Conservation (phyloP, 1,284 basidiomycete species). For the Phellopilus nigrolimitatus region DNA sequence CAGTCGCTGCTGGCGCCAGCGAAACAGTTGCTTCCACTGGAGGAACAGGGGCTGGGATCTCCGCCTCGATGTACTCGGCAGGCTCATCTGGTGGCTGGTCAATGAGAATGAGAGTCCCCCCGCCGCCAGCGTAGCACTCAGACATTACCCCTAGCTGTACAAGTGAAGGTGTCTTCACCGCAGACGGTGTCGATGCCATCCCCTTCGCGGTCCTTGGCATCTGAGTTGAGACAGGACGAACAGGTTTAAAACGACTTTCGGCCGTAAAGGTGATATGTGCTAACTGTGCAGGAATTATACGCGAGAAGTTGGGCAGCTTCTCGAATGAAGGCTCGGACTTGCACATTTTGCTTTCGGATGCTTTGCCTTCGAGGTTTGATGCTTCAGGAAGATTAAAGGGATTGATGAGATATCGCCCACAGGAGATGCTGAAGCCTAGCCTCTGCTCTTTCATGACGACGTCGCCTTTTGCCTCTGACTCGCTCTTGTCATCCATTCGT, state of each 20-base stretch:
- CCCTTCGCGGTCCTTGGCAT: slow-evolving; percentile 32
- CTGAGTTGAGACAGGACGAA: no score
- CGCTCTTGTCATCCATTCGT: slow-evolving; percentile 57
- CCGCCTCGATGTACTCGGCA: no score
- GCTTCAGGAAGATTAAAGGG: no score
- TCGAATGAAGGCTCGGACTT: no score
- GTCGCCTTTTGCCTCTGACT: slow-evolving; percentile 54
- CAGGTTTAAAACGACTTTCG: no score
- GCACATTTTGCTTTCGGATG: no score
- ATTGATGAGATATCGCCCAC: no score
- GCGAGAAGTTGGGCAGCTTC: no score
- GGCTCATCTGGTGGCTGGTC: slow-evolving; percentile 70
- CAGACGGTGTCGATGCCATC: slow-evolving; percentile 31
- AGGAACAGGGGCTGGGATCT: slow-evolving; percentile 38
- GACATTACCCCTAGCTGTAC: slow-evolving; percentile 34
- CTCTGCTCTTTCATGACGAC: slow-evolving; percentile 72
- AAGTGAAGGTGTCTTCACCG: slow-evolving; percentile 25
- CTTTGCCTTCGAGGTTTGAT: no score
- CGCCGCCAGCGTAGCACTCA: slow-evolving; percentile 68
- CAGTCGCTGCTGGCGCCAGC: slow-evolving; percentile 23
- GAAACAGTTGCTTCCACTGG: slow-evolving; percentile 30
- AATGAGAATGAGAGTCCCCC: slow-evolving; percentile 76
- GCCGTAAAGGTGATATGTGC: no score
- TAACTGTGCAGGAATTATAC: no score
- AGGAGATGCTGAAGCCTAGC: slow-evolving; percentile 48